phyloP scores from a whole-genome alignment of 768 basidiomycete species.

The Thelephora aurantiotincta region DNA sequence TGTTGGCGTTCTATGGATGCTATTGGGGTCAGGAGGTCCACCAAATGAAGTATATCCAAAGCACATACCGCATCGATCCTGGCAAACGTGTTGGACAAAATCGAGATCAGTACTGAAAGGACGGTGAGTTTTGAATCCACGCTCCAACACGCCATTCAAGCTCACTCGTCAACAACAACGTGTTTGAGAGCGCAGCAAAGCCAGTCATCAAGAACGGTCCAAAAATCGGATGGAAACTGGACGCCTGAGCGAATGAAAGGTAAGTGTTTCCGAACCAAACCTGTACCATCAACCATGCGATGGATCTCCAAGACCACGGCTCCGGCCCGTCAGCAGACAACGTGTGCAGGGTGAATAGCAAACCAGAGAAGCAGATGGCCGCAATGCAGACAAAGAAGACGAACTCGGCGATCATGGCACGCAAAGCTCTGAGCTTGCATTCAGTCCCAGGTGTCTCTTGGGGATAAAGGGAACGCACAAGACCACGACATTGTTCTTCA shows the following conservation, averaged over 20 bases:
- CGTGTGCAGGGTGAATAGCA: conserved; percentile 40
- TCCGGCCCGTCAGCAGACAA: conserved; percentile 25
- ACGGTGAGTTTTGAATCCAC: not conserved
- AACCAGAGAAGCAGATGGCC: conserved; percentile 67
- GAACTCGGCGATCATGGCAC: conserved; percentile 73
- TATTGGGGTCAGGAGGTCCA: not conserved
- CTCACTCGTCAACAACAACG: conserved; percentile 68
- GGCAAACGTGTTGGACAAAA: conserved; percentile 82
- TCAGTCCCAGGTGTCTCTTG: not conserved
- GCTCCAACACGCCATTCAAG: conserved; percentile 2
- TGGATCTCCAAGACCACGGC: conserved; percentile 30
- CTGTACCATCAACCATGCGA: conserved; percentile 76
- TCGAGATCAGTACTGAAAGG: conserved; percentile 59
- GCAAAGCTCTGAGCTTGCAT: conserved; percentile 42
- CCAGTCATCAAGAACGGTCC: conserved; percentile 69
- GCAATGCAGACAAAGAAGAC: conserved; percentile 70
- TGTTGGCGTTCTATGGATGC: conserved; percentile 34
- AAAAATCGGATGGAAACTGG: conserved; percentile 39
- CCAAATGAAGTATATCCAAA: not conserved
- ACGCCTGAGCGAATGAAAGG: conserved; percentile 30
- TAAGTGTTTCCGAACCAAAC: conserved; percentile 80
- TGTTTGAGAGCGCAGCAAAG: conserved; percentile 70
- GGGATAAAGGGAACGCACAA: conserved; percentile 31
- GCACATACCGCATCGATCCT: conserved; percentile 45
- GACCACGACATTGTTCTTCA: conserved; percentile 67